phyloP scores from a whole-genome alignment of 495 filamentous ascomycete species.

The Tetracladium setigerum region DNA sequence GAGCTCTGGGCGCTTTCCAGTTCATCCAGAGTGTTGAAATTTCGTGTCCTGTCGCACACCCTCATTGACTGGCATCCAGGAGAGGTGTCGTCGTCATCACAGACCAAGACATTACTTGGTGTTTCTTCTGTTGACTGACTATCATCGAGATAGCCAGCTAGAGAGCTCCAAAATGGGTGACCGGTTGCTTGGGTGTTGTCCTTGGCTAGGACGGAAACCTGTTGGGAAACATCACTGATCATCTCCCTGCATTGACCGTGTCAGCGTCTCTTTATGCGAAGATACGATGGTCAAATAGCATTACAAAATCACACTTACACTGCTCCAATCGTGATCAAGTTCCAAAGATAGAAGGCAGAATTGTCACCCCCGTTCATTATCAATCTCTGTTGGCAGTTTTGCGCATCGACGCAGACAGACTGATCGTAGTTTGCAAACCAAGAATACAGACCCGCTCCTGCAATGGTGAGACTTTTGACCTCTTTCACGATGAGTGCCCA shows the following conservation, averaged over 20 bases:
- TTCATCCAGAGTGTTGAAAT: conserved; percentile 8
- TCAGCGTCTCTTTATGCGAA: too few species aligned
- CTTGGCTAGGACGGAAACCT: conserved; percentile 9
- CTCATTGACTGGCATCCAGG: not conserved
- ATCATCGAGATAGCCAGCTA: conserved; percentile 1
- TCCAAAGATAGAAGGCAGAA: conserved; percentile 1
- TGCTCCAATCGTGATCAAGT: conserved; percentile 11
- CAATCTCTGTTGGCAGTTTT: conserved; percentile 28
- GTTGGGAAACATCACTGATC: conserved; percentile 10
- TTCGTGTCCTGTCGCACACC: conserved; percentile 4
- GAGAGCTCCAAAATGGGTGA: conserved; percentile 9
- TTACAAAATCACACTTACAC: too few species aligned
- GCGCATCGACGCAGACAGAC: conserved; percentile 23
- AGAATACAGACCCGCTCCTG: conserved; percentile 50
- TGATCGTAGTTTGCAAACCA: conserved; percentile 51
- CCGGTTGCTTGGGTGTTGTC: conserved; percentile 13
- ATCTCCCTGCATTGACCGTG: too few species aligned
- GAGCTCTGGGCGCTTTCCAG: not conserved
- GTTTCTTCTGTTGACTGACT: not conserved
- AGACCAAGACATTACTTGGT: not conserved
- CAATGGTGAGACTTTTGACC: conserved; percentile 36
- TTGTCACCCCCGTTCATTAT: conserved; percentile 1
- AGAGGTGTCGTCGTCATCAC: conserved; percentile 5
- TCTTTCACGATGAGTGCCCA: conserved; percentile 46
- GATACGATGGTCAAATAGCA: too few species aligned